phyloP scores from a whole-genome alignment of 345 rosid species.

The Eucalyptus camaldulensis region DNA sequence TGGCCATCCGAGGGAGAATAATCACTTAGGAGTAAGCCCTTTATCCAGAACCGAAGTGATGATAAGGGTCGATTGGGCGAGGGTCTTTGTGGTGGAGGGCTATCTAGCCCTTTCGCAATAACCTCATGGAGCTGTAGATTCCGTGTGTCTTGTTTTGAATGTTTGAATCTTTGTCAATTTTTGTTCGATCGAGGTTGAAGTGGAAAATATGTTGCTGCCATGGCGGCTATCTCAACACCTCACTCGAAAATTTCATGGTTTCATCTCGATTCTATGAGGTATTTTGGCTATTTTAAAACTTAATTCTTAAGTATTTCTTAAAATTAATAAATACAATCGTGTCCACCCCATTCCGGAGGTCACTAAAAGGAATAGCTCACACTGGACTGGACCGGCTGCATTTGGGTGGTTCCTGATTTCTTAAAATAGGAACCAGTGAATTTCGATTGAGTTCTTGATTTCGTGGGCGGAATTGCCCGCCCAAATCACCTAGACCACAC shows the following conservation, averaged over 20 bases:
- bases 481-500: accelerated
- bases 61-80: not conserved
- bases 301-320: not conserved
- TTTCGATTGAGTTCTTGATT: accelerated
- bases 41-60: not conserved
- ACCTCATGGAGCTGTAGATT: too few relatives aligned
- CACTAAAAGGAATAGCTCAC: accelerated
- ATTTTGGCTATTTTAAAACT: too few relatives aligned
- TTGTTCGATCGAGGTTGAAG: too few relatives aligned
- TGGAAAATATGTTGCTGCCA: too few relatives aligned
- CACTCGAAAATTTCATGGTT: too few relatives aligned
- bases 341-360: not conserved
- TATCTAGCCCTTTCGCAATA: not conserved
- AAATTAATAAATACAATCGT: too few relatives aligned
- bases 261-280: too few relatives aligned
- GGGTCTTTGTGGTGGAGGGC: not conserved
- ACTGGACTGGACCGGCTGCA: accelerated
- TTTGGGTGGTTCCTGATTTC: accelerated
- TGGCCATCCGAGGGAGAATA: not conserved
- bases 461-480: accelerated
- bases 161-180: too few relatives aligned
- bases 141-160: too few relatives aligned
- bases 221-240: too few relatives aligned
- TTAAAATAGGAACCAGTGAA: not conserved
- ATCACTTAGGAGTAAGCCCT: not conserved